A percentile compares a stretch with the other conserved stretches of the same genome.
Conservation (phyloP, 164 flowering plant genomes). For the Platanus orientalis region DNA sequence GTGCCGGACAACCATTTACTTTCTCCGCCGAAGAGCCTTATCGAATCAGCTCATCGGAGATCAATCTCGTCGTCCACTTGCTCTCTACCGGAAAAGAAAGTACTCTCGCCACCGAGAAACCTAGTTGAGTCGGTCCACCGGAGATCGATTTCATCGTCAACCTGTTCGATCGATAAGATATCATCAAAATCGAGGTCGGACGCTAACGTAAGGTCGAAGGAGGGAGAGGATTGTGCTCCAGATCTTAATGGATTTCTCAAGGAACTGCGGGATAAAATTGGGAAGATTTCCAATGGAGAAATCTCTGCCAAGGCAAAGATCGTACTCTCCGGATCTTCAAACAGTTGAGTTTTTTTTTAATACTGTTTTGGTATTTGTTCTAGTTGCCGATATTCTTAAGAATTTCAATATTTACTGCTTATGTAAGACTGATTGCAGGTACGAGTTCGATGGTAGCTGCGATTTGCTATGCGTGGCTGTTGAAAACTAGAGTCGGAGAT, state of each 20-base stretch:
- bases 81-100: conserved; percentile 15
- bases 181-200: conserved; percentile 11
- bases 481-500: conserved; percentile 32
- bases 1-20: conserved; percentile 23
- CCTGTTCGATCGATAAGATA: conserved; percentile 38
- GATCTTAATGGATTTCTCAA: conserved; percentile 51
- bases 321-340: conserved; percentile 56
- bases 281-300: conserved; percentile 38
- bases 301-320: conserved; percentile 43
- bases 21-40: conserved; percentile 48
- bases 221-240: conserved; percentile 8
- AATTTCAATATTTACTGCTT: neutral
- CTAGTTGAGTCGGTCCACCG: conserved; percentile 43
- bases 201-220: conserved; percentile 9
- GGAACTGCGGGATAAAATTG: conserved; percentile 42
- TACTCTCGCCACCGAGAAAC: conserved; percentile 44
- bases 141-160: conserved; percentile 49
- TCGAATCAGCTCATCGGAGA: conserved; percentile 38
- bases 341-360: conserved; percentile 57
- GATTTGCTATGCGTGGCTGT: conserved; percentile 62
- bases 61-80: conserved; percentile 32
- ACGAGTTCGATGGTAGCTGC: conserved; percentile 75
- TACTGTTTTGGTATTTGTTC: no score
- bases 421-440: conserved; percentile 27
- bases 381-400: no score